Evolutionary conservation across 1,284 basidiomycete species (phyloP), one percentile per base, ranked within the genome.

Genomic region (Puccinia coronata): DNA sequence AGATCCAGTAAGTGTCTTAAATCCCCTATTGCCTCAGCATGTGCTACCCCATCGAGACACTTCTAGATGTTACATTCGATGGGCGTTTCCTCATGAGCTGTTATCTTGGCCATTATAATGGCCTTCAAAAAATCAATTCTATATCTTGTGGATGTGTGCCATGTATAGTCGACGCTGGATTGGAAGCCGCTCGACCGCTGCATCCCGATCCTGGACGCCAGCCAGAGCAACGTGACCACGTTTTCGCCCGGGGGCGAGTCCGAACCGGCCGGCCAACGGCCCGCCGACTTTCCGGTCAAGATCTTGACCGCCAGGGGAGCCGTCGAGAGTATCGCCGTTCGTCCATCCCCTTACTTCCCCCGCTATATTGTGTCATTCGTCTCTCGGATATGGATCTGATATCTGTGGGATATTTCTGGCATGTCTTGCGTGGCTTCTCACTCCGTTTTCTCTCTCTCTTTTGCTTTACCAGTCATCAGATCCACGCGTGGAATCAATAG

Each of bases 1-100:
- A 18, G 96, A 99, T 86, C 94, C 95, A 12, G 92, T 94, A 83
- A 84, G 89, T 84, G 23, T 76, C 23, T 67, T n/a, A n/a, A n/a
- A 25, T n/a, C 18, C 3, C 31, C n/a, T 14, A 18, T 49, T 34
- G 9, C 23, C 41, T 16, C 36, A 47, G 14, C 67, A 23, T 41
- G 20, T 41, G 28, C 18, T 16, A 43, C 23, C 31, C 63, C 41
- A 14, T 36, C 43, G 23, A 23, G 9, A 3, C 34, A 11, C 9
- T 14, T 6, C 28, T 59, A 31, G 2, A 59, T n/a, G n/a, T n/a
- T n/a, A 59, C 57, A 3, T 31, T 1, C 25, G 8, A 63, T 63
- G 18, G 16, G 34, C 28, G n/a, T 63, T 18, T 2, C 36, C n/a
- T 1, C 18, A 69, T 49, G 25, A 31, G 20, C 11, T 61, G 12